Percentiles rank a stretch among this genome's conserved stretches.
These are phyloP conservation scores for Rhodotorula glutinis DNA, from an alignment of 1,284 basidiomycete genomes.

Conservation along the genomic window DNA sequence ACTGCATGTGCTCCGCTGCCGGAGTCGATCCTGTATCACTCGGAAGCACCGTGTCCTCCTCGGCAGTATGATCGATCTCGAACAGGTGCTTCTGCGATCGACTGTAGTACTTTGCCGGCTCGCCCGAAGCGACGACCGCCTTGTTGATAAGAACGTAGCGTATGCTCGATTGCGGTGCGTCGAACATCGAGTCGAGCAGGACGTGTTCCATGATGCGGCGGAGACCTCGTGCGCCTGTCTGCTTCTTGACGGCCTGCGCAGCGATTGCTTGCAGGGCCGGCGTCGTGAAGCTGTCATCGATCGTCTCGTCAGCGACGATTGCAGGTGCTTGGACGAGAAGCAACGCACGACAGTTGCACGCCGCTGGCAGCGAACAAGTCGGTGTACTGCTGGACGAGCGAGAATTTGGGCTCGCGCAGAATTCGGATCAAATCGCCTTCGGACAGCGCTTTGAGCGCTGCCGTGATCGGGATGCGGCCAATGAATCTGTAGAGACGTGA, in stretches of 20 bases:
- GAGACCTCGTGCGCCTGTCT: constrained; percentile 84
- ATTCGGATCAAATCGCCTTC: constrained; percentile 78
- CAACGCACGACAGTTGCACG: constrained; percentile 39
- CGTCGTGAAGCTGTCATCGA: constrained; percentile 45
- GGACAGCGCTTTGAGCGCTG: constrained; percentile 70
- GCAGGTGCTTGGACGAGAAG: neutral
- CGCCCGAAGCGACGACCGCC: neutral
- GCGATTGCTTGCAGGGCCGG: constrained; percentile 63
- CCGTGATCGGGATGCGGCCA: constrained; percentile 81
- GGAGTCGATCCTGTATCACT: neutral
- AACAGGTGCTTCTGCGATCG: constrained; percentile 54
- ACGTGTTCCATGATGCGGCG: constrained; percentile 81
- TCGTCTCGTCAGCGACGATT: neutral
- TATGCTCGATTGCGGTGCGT: constrained; percentile 51
- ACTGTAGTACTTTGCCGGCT: constrained; percentile 56
- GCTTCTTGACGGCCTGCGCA: constrained; percentile 67
- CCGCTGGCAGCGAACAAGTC: constrained; percentile 59
- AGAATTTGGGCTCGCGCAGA: constrained; percentile 85
- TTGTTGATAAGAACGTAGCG: constrained; percentile 57
- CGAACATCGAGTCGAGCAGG: constrained; percentile 82
- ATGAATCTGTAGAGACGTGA: constrained; percentile 57
- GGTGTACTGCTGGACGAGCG: constrained; percentile 83
- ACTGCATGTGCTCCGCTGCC: neutral
- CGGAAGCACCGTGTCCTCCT: constrained; percentile 4
- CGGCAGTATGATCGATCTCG: constrained; percentile 9